phyloP scores from a whole-genome alignment of 306 rosid genomes.

The Lathyrus tuberosus region DNA sequence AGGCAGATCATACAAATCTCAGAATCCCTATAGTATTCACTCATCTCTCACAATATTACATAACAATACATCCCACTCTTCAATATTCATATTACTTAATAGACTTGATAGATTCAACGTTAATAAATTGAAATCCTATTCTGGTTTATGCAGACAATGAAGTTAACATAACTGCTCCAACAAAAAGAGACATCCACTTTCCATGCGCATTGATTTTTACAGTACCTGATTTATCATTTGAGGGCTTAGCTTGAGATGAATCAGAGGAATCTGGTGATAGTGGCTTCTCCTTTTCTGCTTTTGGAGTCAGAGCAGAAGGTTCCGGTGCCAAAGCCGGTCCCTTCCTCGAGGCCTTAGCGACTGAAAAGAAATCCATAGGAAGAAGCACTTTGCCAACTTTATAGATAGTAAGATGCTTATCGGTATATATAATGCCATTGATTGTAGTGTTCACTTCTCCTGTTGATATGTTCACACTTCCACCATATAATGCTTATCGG shows the following conservation, averaged over 20 bases:
- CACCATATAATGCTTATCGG: slow-evolving; percentile 61
- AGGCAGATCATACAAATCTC: background rate
- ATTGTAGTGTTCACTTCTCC: slow-evolving; percentile 71
- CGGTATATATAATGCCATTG: slow-evolving; percentile 58
- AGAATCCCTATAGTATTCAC: background rate
- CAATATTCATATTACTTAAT: background rate
- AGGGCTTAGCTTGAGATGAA: slow-evolving; percentile 7
- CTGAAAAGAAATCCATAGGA: slow-evolving; percentile 54
- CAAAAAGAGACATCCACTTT: slow-evolving; percentile 32
- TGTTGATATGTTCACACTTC: slow-evolving; percentile 58
- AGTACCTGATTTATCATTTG: slow-evolving; percentile 14
- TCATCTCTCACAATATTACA: background rate
- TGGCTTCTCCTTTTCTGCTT: too few species aligned
- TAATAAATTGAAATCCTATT: background rate
- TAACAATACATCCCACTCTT: slow-evolving; percentile 3
- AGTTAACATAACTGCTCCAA: slow-evolving; percentile 30
- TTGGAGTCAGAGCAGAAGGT: too few species aligned
- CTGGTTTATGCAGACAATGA: slow-evolving; percentile 1
- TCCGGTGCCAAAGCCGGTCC: slow-evolving; percentile 38
- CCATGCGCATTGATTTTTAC: slow-evolving; percentile 27
- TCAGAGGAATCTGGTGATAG: too few species aligned
- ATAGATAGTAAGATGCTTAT: slow-evolving; percentile 65
- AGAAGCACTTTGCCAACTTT: slow-evolving; percentile 63
- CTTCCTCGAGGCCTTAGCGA: slow-evolving; percentile 49
- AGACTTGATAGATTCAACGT: background rate